Conservation (phyloP, 441 rosid species). For the Lepidium campestre region DNA sequence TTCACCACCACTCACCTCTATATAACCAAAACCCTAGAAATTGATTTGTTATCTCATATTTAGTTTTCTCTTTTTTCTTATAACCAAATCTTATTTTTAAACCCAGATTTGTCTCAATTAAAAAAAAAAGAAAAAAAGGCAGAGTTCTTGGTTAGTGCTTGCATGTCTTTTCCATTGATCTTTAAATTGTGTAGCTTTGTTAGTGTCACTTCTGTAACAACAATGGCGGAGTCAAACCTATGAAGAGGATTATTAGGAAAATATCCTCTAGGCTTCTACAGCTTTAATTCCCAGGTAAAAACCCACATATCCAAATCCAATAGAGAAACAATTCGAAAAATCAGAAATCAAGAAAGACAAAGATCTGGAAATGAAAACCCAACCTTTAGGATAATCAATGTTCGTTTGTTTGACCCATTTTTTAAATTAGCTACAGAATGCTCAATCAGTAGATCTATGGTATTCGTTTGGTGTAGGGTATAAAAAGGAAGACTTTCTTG, state of each 20-base stretch:
- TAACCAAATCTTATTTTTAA: neutral
- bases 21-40: neutral
- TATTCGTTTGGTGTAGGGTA: neutral
- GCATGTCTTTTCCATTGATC: constrained; percentile 27
- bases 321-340: neutral
- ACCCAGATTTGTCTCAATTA: constrained; percentile 1
- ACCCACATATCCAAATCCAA: neutral
- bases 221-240: constrained; percentile 17
- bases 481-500: neutral
- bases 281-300: constrained; percentile 13
- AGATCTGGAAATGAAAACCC: neutral
- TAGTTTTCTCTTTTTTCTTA: neutral
- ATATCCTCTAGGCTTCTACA: constrained; percentile 1
- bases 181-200: neutral
- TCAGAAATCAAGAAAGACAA: neutral
- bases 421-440: neutral
- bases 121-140: neutral
- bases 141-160: neutral
- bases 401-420: constrained; percentile 3
- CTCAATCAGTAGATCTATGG: neutral
- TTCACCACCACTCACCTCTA: neutral
- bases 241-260: neutral
- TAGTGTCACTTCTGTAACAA: constrained; percentile 20
- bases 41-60: neutral
- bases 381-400: neutral